Evolutionary conservation across 2,329 filamentous ascomycete species (phyloP), one percentile per base, ranked within the genome.

Genomic region (Phialocephala subalpina): DNA sequence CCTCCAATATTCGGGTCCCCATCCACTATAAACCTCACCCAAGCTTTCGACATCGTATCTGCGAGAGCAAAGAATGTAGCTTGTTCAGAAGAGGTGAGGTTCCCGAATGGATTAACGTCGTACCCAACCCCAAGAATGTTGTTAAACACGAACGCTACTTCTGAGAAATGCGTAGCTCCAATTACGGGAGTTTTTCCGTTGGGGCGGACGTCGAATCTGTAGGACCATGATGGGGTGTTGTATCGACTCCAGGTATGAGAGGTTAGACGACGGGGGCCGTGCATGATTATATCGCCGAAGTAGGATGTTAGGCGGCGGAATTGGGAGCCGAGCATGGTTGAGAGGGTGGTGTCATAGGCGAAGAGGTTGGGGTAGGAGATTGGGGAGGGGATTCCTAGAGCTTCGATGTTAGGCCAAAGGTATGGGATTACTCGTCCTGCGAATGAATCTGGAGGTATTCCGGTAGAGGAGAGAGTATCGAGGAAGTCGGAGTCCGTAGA

Each of bases 121-220:
- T 83, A 85, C 1, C 84, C 84, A 2, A 76, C 65, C 0, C 84
- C 86, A 4, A 78, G 67, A 7, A 80, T 74, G 67, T 88, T 87
- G 68, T 85, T 73, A 59, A 88, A 84, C 7, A 87, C 84, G 67
- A 86, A 86, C 0, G 81, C 78, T 0, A 86, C 82, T 73, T 87
- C 84, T 63, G 82, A 75, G 73, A 82, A 82, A 69, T 83, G 81
- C 40, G 74, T 74, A 5, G 73, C 72, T 18, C 78, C 78, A 3
- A 64, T 59, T 7, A 59, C 42, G 53, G 53, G 36, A 0, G 72
- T 62, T 3, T 76, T 9, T 2, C 78, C 78, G 36, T 77, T 77
- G 9, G 77, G 73, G 9, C 68, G 69, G 2, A 82, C 80, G 64
- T 84, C 78, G 69, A 83, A 84, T 42, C 80, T 77, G 76, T 84